These are phyloP conservation scores for Trametes gibbosa DNA, from an alignment of 768 basidiomycete species.

Conservation along the genomic window DNA sequence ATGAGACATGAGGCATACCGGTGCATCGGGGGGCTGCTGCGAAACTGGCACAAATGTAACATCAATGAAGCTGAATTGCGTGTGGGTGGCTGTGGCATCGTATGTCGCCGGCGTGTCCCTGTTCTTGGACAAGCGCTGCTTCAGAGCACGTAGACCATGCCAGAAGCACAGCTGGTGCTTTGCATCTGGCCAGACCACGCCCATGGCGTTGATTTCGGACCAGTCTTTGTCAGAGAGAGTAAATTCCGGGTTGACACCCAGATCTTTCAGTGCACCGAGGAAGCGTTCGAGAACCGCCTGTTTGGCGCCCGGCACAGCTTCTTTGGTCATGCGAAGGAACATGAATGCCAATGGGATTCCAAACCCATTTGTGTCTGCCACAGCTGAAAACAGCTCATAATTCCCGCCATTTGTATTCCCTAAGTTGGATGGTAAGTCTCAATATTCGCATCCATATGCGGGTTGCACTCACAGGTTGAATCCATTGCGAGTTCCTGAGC, in stretches of 20 bases:
- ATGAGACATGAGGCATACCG: too few relatives aligned
- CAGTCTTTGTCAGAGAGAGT: slow-evolving; percentile 34
- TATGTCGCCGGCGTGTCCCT: slow-evolving; percentile 28
- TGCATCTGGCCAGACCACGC: slow-evolving; percentile 25
- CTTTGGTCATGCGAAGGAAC: slow-evolving; percentile 18
- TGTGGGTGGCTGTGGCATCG: slow-evolving; percentile 24
- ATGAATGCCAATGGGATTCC: slow-evolving; percentile 34
- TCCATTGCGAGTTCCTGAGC: slow-evolving; percentile 17
- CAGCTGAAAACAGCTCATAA: slow-evolving; percentile 33
- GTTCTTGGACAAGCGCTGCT: slow-evolving; percentile 29
- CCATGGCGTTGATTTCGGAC: slow-evolving; percentile 35
- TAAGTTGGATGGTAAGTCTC: too few relatives aligned
- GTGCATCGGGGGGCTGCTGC: not conserved
- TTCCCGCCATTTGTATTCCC: slow-evolving; percentile 34
- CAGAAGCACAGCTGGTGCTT: slow-evolving; percentile 42
- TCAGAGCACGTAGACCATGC: slow-evolving; percentile 33
- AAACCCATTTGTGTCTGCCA: slow-evolving; percentile 34
- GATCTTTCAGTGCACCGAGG: slow-evolving; percentile 24
- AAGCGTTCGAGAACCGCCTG: slow-evolving; percentile 28
- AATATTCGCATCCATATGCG: not conserved
- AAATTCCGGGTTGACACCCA: slow-evolving; percentile 26
- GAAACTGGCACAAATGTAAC: not conserved
- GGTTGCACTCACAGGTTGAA: slow-evolving; percentile 13
- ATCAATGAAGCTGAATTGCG: not conserved
- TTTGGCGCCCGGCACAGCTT: slow-evolving; percentile 24